Evolutionary conservation across 192 early-diverging fungal species (phyloP), one percentile per base, ranked within the genome.

Genomic region (Gamsiella multidivaricata): DNA sequence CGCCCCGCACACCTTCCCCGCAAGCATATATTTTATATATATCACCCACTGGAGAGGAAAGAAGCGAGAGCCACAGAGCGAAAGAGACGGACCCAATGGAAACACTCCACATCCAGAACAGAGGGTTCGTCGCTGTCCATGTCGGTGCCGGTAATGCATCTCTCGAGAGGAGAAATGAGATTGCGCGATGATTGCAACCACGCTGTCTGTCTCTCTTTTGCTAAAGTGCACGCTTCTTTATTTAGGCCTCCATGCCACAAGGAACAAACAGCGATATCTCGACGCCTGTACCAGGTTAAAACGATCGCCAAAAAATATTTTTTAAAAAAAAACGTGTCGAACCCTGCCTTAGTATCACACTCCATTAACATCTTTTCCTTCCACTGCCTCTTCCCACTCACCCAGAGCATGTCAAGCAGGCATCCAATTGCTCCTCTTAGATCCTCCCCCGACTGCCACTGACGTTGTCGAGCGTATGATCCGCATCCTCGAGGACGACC

Each of bases 61-160:
- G n/a, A n/a, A n/a, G 29, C 15, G 26, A 52, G 14, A 31, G n/a
- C 1, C 20, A 55, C 32, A 34, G 54, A 56, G n/a, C n/a, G n/a
- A n/a, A n/a, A n/a, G n/a, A n/a, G n/a, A n/a, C n/a, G n/a, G n/a
- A n/a, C n/a, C n/a, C 31, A 54, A 22, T n/a, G 6, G 41, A 46
- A 10, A 11, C 5, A 61, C 34, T 18, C 14, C 64, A 14, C 39
- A 46, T 15, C 1, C 57, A 55, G 17, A 28, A 26, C 11, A 42
- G n/a, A 33, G 74, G 74, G 58, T 86, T 86, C 53, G 79, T 86
- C 52, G 85, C 85, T 15, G 85, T 86, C 10, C 85, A 86, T 76
- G 81, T 84, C 33, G 85, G 85, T 9, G 85, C 85, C 46, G 85
- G 84, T 82, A 82, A 56, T 39, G 4, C 3, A 2, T 12, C 36